Evolutionary conservation across 2,329 filamentous ascomycete species (phyloP), one percentile per base, ranked within the genome.

Genomic region (Beauveria brongniartii): DNA sequence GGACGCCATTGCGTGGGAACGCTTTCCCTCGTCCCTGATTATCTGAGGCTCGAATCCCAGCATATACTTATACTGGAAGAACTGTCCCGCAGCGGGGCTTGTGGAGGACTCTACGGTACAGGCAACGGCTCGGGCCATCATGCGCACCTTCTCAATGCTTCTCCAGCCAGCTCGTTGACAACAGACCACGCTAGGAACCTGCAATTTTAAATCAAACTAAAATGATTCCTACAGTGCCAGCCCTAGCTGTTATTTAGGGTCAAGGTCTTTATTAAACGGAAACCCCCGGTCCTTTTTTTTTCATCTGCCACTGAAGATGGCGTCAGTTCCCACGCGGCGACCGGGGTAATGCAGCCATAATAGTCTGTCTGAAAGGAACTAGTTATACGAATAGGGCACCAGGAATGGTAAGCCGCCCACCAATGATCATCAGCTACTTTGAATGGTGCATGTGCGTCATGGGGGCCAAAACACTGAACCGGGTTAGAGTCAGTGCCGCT

Each of bases 21-120:
- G 52, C 22, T 24, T n/a, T 16, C 22, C 48, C 48, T 52, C 34
- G 20, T 54, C 22, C 55, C 56, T 57, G 30, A 57, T 52, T 40
- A 44, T 52, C 24, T 40, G 24, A n/a, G 37, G n/a, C 56, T 14
- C 22, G 30, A 57, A 50, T 41, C 46, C 55, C 43, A 57, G 44
- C 5, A 14, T 34, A 24, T 22, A 43, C 44, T 58, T 34, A 24
- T 22, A 43, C 44, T 58, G 34, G 55, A 14, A 37, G 34, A 37
- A 28, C 26, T 28, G 30, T 57, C 22, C 56, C 56, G 24, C 47
- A 52, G 56, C 56, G 56, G 56, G 56, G 30, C 53, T 26, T 18
- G 56, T 51, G 47, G 56, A 52, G 56, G 56, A 44, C 44, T 48
- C 47, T 30, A 46, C 37, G 37, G 24, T 37, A 59, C 56, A 47